A percentile compares a stretch with the other conserved stretches of the same genome.
These are phyloP conservation scores for Nakazawaea laoshanensis DNA, from an alignment of 805 yeast species.

Conservation along the genomic window DNA sequence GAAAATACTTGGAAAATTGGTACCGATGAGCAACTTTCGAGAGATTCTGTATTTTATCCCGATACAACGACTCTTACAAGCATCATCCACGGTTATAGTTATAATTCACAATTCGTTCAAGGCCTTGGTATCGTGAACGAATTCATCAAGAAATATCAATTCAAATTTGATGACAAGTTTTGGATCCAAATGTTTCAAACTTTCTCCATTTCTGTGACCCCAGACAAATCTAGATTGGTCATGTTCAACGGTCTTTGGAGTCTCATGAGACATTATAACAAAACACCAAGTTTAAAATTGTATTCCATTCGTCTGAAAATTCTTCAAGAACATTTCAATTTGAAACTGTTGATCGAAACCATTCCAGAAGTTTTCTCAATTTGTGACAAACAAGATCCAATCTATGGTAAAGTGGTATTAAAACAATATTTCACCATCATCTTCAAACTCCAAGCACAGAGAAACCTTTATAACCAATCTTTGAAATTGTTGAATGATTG, in stretches of 20 bases:
- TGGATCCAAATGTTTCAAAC: constrained; percentile 20
- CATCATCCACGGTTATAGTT: constrained; percentile 20
- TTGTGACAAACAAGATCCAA: constrained; percentile 14
- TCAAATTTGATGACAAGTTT: constrained; percentile 14
- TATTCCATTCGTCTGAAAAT: constrained; percentile 9
- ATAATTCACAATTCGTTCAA: constrained; percentile 18
- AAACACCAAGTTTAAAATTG: not conserved
- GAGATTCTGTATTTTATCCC: constrained; percentile 17
- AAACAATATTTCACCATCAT: constrained; percentile 3
- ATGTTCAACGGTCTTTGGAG: constrained; percentile 6
- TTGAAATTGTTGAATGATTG: constrained; percentile 19
- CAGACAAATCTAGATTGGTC: constrained; percentile 17
- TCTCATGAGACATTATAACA: constrained; percentile 9
- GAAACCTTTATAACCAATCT: constrained; percentile 17
- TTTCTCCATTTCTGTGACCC: constrained; percentile 16
- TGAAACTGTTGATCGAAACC: not conserved
- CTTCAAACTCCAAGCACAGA: constrained; percentile 6
- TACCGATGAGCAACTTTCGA: constrained; percentile 1
- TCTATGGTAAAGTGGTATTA: constrained; percentile 13
- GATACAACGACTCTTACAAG: constrained; percentile 16
- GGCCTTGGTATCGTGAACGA: constrained; percentile 19
- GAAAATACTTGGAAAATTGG: constrained; percentile 20
- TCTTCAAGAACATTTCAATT: constrained; percentile 1
- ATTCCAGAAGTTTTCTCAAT: constrained; percentile 13
- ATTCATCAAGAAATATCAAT: constrained; percentile 16